phyloP scores from a whole-genome alignment of 306 rosid genomes.

The Echinosophora koreensis region DNA sequence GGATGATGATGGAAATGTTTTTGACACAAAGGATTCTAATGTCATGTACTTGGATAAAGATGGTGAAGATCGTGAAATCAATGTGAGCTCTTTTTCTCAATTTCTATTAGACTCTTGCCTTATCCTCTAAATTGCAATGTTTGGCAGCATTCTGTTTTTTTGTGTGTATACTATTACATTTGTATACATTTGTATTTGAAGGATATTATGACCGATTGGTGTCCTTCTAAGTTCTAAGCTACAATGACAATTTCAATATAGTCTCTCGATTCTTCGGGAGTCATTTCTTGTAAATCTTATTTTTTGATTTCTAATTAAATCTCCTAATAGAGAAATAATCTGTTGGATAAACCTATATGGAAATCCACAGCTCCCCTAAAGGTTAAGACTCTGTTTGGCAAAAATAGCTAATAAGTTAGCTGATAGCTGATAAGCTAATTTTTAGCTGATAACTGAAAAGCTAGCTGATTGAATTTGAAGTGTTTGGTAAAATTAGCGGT shows the following conservation, averaged over 20 bases:
- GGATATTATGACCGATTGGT: not conserved
- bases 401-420: too few species aligned
- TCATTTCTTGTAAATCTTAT: too few species aligned
- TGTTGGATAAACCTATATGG: not conserved
- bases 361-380: not conserved
- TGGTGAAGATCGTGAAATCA: slow-evolving; percentile 90
- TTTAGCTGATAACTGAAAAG: too few species aligned
- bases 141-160: not conserved
- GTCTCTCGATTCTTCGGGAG: not conserved
- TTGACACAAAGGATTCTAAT: slow-evolving; percentile 68
- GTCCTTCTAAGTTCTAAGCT: not conserved
- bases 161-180: not conserved
- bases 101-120: not conserved
- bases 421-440: too few species aligned
- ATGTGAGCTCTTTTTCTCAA: slow-evolving; percentile 53
- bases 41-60: slow-evolving; percentile 89
- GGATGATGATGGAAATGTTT: slow-evolving; percentile 82
- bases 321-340: not conserved
- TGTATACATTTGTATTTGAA: not conserved
- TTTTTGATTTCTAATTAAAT: too few species aligned
- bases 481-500: too few species aligned
- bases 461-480: too few species aligned
- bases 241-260: not conserved
- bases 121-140: not conserved
- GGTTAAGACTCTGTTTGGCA: not conserved